phyloP scores from a whole-genome alignment of 1,284 basidiomycete species.

The Inonotus hispidus region DNA sequence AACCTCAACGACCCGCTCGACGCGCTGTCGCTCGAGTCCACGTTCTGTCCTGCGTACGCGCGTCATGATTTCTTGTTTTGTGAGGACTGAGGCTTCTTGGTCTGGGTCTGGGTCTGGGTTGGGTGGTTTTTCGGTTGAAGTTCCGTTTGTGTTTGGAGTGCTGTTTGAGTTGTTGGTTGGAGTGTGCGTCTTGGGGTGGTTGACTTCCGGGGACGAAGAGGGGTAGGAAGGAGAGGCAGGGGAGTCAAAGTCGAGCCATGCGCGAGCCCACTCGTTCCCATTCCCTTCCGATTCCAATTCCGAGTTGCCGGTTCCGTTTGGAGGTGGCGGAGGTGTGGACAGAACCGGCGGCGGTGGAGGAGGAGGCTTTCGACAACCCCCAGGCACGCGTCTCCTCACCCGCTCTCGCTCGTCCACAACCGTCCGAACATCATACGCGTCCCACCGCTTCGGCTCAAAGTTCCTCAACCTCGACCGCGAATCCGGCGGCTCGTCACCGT shows the following conservation, averaged over 20 bases:
- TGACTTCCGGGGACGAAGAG: too few relatives aligned
- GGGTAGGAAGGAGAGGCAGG: too few relatives aligned
- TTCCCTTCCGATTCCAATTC: constrained; percentile 1
- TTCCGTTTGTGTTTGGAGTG: too few relatives aligned
- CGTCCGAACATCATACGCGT: constrained; percentile 40
- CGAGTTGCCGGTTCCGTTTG: too few relatives aligned
- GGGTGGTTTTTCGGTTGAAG: too few relatives aligned
- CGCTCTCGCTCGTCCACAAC: constrained; percentile 37
- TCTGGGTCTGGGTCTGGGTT: constrained; percentile 31
- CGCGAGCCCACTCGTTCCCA: constrained; percentile 6
- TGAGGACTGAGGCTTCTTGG: too few relatives aligned
- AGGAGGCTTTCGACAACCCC: constrained; percentile 33
- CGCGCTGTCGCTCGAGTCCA: constrained; percentile 28
- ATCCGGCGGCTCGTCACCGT: not conserved
- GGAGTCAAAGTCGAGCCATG: constrained; percentile 5
- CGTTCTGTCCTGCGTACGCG: constrained; percentile 52
- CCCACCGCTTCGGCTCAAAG: constrained; percentile 65
- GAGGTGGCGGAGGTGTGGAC: too few relatives aligned
- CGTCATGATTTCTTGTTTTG: constrained; percentile 45
- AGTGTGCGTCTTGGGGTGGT: too few relatives aligned
- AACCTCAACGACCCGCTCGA: constrained; percentile 10
- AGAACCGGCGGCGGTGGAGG: not conserved
- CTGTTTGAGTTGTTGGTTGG: too few relatives aligned
- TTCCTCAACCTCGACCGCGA: constrained; percentile 49
- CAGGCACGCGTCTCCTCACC: constrained; percentile 23